Evolutionary conservation across 148 eudicot genomes (phyloP).

Genomic region (Spergularia bocconei): DNA sequence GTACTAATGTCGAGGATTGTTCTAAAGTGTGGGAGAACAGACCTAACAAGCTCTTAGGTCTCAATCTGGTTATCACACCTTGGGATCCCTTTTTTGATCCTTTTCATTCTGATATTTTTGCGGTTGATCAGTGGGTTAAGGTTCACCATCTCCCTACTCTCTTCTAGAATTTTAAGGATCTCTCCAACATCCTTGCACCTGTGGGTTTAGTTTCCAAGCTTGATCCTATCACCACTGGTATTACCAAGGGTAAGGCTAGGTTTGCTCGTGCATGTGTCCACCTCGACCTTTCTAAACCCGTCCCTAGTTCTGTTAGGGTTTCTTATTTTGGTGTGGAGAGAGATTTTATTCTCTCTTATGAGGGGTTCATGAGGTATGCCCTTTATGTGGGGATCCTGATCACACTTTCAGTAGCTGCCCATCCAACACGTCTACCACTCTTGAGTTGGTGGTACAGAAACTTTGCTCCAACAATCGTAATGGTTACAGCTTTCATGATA

Average conservation of each 20-base stretch:
- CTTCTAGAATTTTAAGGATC: neutral
- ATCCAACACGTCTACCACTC: too few relatives aligned
- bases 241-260: neutral
- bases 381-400: neutral
- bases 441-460: too few relatives aligned
- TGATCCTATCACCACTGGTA: neutral
- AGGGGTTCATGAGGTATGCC: neutral
- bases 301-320: neutral
- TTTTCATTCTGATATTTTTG: neutral
- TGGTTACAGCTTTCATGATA: too few relatives aligned
- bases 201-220: neutral
- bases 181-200: neutral
- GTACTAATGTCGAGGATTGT: too few relatives aligned
- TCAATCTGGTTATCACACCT: too few relatives aligned
- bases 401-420: neutral
- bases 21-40: too few relatives aligned
- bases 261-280: neutral
- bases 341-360: neutral
- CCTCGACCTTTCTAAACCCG: neutral
- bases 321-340: too few relatives aligned
- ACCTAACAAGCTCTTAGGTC: too few relatives aligned
- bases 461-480: too few relatives aligned
- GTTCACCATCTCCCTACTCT: neutral
- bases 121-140: slow-evolving; percentile 4
- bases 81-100: neutral